phyloP scores from a whole-genome alignment of 1,139 yeast species.

The Hanseniaspora gamundiae region DNA sequence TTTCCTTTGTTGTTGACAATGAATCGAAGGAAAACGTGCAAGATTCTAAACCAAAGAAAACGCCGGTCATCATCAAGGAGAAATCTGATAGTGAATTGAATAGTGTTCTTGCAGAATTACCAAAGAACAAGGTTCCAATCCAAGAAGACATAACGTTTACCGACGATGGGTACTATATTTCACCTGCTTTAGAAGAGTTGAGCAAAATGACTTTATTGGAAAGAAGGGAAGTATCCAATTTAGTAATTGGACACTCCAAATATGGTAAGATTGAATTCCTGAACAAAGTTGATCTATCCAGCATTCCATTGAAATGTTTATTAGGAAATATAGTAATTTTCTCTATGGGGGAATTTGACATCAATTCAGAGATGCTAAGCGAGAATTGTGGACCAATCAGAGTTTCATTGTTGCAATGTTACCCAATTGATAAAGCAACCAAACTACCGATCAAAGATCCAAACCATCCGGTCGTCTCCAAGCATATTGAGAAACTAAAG shows the following conservation, averaged over 20 bases:
- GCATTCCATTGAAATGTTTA: slow-evolving; percentile 46
- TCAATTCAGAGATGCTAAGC: slow-evolving; percentile 56
- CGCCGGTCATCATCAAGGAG: background rate
- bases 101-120: slow-evolving; percentile 1
- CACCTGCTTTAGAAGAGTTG: slow-evolving; percentile 61
- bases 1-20: background rate
- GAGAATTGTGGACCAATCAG: slow-evolving; percentile 52
- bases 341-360: slow-evolving; percentile 30
- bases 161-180: slow-evolving; percentile 77
- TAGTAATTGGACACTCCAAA: slow-evolving; percentile 70
- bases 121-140: slow-evolving; percentile 1
- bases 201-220: slow-evolving; percentile 48
- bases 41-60: background rate
- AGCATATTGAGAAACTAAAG: slow-evolving; percentile 60
- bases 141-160: slow-evolving; percentile 33
- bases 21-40: too few relatives aligned
- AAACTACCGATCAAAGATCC: slow-evolving; percentile 70
- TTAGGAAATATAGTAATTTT: slow-evolving; percentile 37
- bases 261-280: slow-evolving; percentile 68
- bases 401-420: slow-evolving; percentile 66
- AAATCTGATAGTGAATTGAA: slow-evolving; percentile 1
- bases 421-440: slow-evolving; percentile 62
- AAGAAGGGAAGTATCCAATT: slow-evolving; percentile 49
- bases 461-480: slow-evolving; percentile 54
- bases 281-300: slow-evolving; percentile 72